Percentiles rank a stretch among this genome's conserved stretches.
These are phyloP conservation scores for Petunia secreta DNA, from an alignment of 257 asterid species.

Conservation along the genomic window DNA sequence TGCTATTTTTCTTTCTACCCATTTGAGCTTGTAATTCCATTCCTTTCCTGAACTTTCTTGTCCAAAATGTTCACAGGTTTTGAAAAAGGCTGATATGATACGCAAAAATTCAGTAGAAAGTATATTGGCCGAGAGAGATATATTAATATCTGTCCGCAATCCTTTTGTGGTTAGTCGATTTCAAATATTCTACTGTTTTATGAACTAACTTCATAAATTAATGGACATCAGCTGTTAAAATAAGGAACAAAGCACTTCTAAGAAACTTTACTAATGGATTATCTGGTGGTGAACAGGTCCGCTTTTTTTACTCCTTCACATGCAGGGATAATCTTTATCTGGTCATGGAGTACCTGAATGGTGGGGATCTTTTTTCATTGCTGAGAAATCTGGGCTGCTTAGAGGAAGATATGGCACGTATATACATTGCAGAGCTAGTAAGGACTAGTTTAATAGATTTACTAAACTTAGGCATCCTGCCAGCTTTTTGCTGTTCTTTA, in stretches of 20 bases:
- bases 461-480: conserved; percentile 23
- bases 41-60: not conserved
- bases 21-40: conserved; percentile 1
- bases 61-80: conserved; percentile 60
- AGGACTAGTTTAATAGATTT: conserved; percentile 39
- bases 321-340: conserved; percentile 98
- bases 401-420: conserved; percentile 91
- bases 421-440: conserved; percentile 98
- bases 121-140: conserved; percentile 97
- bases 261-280: conserved; percentile 50
- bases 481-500: conserved; percentile 26
- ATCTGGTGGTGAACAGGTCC: conserved; percentile 85
- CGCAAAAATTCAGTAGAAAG: conserved; percentile 96
- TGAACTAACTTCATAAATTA: not conserved
- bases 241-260: conserved; percentile 28
- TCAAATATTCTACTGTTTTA: not conserved
- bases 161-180: conserved; percentile 92
- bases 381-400: conserved; percentile 90
- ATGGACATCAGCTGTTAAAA: not conserved
- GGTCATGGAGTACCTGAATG: conserved; percentile 98
- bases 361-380: conserved; percentile 96
- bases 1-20: not conserved
- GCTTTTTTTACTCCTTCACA: conserved; percentile 99
- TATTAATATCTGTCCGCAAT: conserved; percentile 93
- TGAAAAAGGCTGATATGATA: conserved; percentile 94